Base-by-base conservation (phyloP, 768 basidiomycete species). In the Filobasidium wieringae region DNA sequence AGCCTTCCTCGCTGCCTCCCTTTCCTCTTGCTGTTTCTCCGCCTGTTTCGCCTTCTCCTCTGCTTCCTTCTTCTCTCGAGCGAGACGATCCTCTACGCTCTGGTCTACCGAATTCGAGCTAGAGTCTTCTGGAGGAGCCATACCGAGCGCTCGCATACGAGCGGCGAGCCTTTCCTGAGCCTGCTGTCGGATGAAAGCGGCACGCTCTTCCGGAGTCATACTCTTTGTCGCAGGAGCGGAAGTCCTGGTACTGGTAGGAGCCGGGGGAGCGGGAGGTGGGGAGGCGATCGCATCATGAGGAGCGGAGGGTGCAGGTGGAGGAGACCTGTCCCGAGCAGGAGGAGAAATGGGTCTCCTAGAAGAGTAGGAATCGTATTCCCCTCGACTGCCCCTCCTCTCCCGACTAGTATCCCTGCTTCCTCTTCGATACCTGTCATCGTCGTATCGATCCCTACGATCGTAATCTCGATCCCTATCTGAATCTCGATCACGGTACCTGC, bases 21-120 rank as follows among this genome's bases (percentile, higher is more conserved):
- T 78, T 60, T 87, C 87, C 63, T 85, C 85, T 1, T 86, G 85
- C 64, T 86, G 83, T 61, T 79, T 79, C 72, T 95, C 91, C 0
- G 89, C 91, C 49, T 79, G 76, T 56, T 78, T 80, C 0, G 81
- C 81, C 71, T 87, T 88, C 70, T 88, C 87, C 63, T 90, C 91
- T 0, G 92, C 92, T 69, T 95, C 93, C 68, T 80, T 83, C 77
- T 85, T 87, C 68, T 97, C 93, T 64, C 83, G 79, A 34, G 81
- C 83, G 5, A 97, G 79, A 9, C 92, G 78, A 63, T 91, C 87
- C 68, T 89, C 86, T 2, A 95, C 88, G 53, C 78, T 80, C 7
- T 81, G 84, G 71, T 95, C 92, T 9, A 91, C 77, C 0, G 70
- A 61, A 15, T 31, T 36, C n/a, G 55, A 57, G 8, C 50, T 15